A percentile compares a stretch with the other conserved stretches of the same genome.
Evolutionary conservation across 192 early-diverging fungal genomes (phyloP).

Genomic region (Umbelopsis isabellina): DNA sequence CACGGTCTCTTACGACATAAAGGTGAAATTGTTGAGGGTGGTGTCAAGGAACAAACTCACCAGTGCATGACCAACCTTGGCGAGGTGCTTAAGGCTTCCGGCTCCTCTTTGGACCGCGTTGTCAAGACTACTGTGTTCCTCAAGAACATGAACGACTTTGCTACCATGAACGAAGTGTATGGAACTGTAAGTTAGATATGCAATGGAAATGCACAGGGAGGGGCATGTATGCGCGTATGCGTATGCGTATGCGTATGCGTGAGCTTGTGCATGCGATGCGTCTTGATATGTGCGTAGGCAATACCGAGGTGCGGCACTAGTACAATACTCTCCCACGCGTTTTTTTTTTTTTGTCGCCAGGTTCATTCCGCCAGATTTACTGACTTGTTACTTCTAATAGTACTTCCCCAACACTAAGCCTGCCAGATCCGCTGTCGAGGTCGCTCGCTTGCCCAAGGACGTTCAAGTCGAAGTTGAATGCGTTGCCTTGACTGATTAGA

Average conservation of each 20-base stretch:
- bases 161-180: conserved; percentile 89
- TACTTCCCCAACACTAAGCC: conserved; percentile 66
- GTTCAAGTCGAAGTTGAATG: conserved; percentile 94
- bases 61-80: conserved; percentile 83
- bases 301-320: no score
- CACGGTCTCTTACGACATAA: background rate
- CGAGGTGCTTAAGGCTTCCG: conserved; percentile 81
- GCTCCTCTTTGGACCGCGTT: conserved; percentile 80
- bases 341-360: no score
- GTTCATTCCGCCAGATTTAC: no score
- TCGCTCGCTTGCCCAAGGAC: conserved; percentile 88
- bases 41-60: conserved; percentile 38
- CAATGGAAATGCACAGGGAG: background rate
- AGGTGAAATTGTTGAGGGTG: conserved; percentile 38
- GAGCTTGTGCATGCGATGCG: no score
- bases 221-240: no score
- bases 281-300: no score
- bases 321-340: no score
- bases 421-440: conserved; percentile 83
- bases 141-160: conserved; percentile 91
- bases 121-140: conserved; percentile 98
- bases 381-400: conserved; percentile 27
- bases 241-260: no score
- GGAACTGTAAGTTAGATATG: conserved; percentile 51
- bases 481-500: conserved; percentile 70